phyloP scores from a whole-genome alignment of 2,329 filamentous ascomycete species.

The Trichoderma sp. region DNA sequence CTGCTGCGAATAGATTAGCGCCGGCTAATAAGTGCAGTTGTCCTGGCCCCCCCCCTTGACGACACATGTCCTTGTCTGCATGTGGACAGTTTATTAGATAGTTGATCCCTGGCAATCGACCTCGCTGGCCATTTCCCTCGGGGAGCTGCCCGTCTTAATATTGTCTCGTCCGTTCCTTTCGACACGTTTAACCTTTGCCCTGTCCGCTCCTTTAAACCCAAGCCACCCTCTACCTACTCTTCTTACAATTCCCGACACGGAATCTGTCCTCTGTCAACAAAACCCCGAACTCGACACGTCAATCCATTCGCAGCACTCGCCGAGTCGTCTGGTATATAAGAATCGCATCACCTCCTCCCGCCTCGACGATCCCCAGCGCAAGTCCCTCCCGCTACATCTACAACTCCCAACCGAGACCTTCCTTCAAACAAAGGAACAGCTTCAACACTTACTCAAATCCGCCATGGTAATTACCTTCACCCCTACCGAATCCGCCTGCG shows the following conservation, averaged over 20 bases:
- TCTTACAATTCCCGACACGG: conserved; percentile 6
- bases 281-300: conserved; percentile 8
- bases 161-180: conserved; percentile 9
- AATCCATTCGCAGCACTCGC: background rate
- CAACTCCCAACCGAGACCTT: background rate
- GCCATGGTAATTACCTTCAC: conserved; percentile 18
- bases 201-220: conserved; percentile 7
- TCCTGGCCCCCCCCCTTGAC: conserved; percentile 21
- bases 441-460: too few species aligned
- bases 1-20: conserved; percentile 17
- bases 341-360: conserved; percentile 6
- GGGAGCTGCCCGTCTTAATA: too few species aligned
- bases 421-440: background rate
- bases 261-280: conserved; percentile 34
- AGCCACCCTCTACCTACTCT: too few species aligned
- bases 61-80: conserved; percentile 39
- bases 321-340: background rate
- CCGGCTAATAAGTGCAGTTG: background rate
- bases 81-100: too few species aligned
- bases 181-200: background rate
- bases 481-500: too few species aligned
- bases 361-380: background rate
- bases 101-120: conserved; percentile 30
- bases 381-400: background rate
- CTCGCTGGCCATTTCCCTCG: background rate